Base-by-base conservation (phyloP, 2,329 filamentous ascomycete genomes). In the Alternaria solani region DNA sequence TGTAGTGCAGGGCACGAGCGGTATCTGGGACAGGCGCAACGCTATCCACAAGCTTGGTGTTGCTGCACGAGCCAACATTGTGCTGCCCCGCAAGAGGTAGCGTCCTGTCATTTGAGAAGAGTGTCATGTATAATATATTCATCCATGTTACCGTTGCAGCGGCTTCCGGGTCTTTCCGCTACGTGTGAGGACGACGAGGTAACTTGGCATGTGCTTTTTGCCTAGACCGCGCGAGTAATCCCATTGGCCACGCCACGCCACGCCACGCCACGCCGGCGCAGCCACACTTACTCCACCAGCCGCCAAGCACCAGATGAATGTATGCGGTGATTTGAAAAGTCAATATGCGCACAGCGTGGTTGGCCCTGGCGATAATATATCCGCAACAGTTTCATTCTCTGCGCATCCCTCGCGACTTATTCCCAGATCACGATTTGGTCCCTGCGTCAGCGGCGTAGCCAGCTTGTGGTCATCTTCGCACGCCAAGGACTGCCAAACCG, bases 1-100 rank as follows among this genome's bases (percentile, higher is more conserved):
- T 36, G 91, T 98, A 26, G 89, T 96, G 9, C 94, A 98, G 83
- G 95, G 95, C 32, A 87, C 87, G 71, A 96, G 93, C 67, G 76
- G 80, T 25, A 89, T 93, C 47, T 99, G 95, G 95, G 93, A 96
- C 42, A 90, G 88, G 83, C 86, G 95, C 69, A 85, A 86, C 66
- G 81, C 84, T 64, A 81, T 96, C 57, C 95, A 99, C 81, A 96
- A 93, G 86, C 80, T 89, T 69, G 93, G 88, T 63, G 92, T 94
- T 36, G 86, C 88, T 28, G 87, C 91, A 26, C 87, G 95, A 81
- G 90, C 91, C 34, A 98, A 97, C 75, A 73, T 89, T 52, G 74
- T 77, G 4, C 44, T 77, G 44, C 74, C 74, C 7, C 70, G 60
- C 62, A 77, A 69, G 67, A 69, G 74, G 62, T 77, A 71, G 11